A percentile compares a stretch with the other conserved stretches of the same genome.
Conservation (phyloP, 208 protist genomes). For the Acanthamoeba castellanii region DNA sequence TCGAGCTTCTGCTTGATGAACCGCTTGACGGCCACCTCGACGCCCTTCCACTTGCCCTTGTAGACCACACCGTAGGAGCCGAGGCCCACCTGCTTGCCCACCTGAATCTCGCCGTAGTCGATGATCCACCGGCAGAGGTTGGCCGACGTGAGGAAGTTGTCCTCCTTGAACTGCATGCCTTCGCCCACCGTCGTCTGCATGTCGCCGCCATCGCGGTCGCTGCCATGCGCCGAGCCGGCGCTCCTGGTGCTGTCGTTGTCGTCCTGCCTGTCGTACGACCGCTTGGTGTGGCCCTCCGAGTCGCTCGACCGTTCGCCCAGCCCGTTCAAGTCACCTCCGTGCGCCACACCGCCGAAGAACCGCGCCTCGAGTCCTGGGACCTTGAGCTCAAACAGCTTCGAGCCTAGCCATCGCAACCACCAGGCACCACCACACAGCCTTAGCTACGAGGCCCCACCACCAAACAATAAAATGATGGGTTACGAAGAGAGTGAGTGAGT, state of each 20-base stretch:
- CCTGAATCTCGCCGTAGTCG: conserved; percentile 14
- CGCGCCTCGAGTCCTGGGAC: neutral
- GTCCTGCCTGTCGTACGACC: no score
- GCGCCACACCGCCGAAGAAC: neutral
- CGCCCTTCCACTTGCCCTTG: conserved; percentile 37
- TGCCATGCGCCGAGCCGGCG: neutral
- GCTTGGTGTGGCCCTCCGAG: no score
- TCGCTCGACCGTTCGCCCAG: neutral
- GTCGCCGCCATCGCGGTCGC: neutral
- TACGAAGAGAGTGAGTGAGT: neutral
- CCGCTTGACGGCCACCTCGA: conserved; percentile 16
- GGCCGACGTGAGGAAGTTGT: conserved; percentile 50
- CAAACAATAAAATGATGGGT: neutral
- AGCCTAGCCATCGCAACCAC: neutral
- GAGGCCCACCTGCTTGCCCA: conserved; percentile 25
- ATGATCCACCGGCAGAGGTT: conserved; percentile 62
- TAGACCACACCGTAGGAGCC: conserved; percentile 50
- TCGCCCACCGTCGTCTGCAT: neutral
- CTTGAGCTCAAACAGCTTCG: conserved; percentile 52
- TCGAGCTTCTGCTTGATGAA: conserved; percentile 67
- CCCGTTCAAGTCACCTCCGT: neutral
- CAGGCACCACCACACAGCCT: neutral
- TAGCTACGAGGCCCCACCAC: no score
- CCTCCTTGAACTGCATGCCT: conserved; percentile 17
- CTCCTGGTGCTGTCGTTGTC: neutral